A percentile compares a stretch with the other conserved stretches of the same genome.
These are phyloP conservation scores for Stereum hirsutum DNA, from an alignment of 1,284 basidiomycete species.

Conservation along the genomic window DNA sequence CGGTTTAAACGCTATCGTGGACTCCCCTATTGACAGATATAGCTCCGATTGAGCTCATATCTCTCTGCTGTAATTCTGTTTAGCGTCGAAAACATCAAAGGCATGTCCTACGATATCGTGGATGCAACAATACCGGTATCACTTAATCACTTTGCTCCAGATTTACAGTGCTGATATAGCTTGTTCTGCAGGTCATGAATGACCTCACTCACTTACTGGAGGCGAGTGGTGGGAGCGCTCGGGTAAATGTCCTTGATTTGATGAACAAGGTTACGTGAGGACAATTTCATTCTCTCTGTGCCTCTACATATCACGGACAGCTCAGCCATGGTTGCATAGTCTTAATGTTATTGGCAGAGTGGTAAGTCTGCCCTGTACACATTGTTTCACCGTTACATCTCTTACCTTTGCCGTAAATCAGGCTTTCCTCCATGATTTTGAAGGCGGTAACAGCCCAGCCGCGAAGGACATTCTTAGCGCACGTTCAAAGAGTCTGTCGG, in stretches of 20 bases:
- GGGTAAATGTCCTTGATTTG: conserved; percentile 14
- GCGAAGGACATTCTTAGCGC: conserved; percentile 13
- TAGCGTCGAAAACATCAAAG: conserved; percentile 9
- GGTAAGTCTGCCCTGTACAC: conserved; percentile 1
- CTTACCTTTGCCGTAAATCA: too few species aligned
- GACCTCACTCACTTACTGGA: conserved; percentile 1
- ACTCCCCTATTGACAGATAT: too few species aligned
- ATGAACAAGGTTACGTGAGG: conserved; percentile 13
- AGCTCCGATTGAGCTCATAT: too few species aligned
- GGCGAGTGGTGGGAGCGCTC: background rate
- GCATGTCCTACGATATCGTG: conserved; percentile 8
- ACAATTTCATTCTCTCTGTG: too few species aligned
- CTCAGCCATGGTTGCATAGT: background rate
- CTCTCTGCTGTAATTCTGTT: background rate
- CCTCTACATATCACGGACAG: background rate
- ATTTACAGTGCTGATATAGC: background rate
- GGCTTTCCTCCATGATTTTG: conserved; percentile 17
- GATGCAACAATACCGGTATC: conserved; percentile 10
- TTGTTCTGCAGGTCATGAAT: background rate
- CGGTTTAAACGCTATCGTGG: too few species aligned
- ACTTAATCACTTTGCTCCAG: too few species aligned
- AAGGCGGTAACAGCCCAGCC: conserved; percentile 15
- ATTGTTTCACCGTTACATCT: too few species aligned
- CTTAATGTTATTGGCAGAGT: conserved; percentile 15
- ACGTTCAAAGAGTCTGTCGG: conserved; percentile 10